Evolutionary conservation across 495 filamentous ascomycete species (phyloP), one percentile per base, ranked within the genome.

Genomic region (Lasiosphaeria hispida): DNA sequence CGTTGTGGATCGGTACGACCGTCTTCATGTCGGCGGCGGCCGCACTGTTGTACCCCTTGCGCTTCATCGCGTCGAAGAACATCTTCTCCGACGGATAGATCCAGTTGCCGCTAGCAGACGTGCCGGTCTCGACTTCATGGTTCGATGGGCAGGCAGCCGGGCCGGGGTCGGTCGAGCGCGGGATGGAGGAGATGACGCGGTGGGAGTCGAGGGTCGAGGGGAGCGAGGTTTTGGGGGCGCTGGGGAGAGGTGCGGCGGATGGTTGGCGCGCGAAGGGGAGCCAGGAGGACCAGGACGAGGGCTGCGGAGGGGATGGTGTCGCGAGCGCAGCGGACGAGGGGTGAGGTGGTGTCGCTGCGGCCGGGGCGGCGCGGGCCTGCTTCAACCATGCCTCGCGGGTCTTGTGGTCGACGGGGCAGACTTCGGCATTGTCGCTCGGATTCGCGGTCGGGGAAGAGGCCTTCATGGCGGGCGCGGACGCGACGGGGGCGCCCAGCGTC

Each of bases 1-100:
- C 94, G 71, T 98, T 98, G 72, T 98, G 94, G 68, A 98, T 97
- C 1, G 94, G 94, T 48, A 97, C 92, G 33, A 97, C 91, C 18
- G 88, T 87, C 53, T 82, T 83, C 83, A 97, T 96, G 66, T 95
- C 89, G 17, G 79, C 75, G 1, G 85, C 83, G 33, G 73, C 60
- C 14, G 84, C 79, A 33, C 43, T 40, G 36, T 75, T 72, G 72
- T 80, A 73, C 19, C 82, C 83, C 57, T 97, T 97, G 66, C 92
- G 85, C 80, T 86, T 84, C 83, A 98, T 88, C 10, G 94, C 92
- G 18, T 92, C 86, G 77, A 96, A 97, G 76, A 98, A 98, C 80
- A 94, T 92, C 57, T 87, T 82, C 67, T 98, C 95, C 0, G 90
- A 95, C 0, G 94, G 94, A 74, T 98, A 98, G 47, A 98, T 86